Percentiles rank a stretch among this genome's conserved stretches.
Conservation (phyloP, 2,329 filamentous ascomycete genomes). For the Ophiostoma fasciatum region DNA sequence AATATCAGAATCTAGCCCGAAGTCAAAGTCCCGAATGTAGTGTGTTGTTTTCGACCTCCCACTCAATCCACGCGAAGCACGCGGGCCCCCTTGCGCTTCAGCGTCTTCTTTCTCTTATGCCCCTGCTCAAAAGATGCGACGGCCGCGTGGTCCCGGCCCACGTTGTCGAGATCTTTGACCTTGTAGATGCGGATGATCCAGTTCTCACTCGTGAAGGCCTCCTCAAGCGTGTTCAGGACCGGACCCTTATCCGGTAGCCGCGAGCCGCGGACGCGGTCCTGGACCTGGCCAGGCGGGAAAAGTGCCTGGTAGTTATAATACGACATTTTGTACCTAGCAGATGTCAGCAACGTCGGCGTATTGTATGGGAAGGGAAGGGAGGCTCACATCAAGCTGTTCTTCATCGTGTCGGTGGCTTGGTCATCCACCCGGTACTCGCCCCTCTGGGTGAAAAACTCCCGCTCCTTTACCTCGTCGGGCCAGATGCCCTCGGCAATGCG, state of each 20-base stretch:
- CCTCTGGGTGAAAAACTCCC: slow-evolving; percentile 83
- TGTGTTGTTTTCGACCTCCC: no score
- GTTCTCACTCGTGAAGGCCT: slow-evolving; percentile 98
- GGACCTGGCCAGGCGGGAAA: slow-evolving; percentile 81
- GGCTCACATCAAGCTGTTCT: slow-evolving; percentile 94
- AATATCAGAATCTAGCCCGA: no score
- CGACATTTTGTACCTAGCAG: slow-evolving; percentile 93
- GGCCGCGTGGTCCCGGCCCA: slow-evolving; percentile 71
- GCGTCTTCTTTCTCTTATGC: slow-evolving; percentile 67
- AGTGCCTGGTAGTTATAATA: slow-evolving; percentile 95
- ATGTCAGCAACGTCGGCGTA: slow-evolving; percentile 7
- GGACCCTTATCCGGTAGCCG: slow-evolving; percentile 74
- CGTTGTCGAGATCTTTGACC: slow-evolving; percentile 96
- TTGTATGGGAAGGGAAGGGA: not conserved
- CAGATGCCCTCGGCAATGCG: slow-evolving; percentile 97
- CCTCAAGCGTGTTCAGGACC: slow-evolving; percentile 75
- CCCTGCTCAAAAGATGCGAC: slow-evolving; percentile 59
- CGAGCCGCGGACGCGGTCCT: slow-evolving; percentile 74
- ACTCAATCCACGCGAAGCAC: slow-evolving; percentile 53
- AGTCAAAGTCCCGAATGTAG: no score
- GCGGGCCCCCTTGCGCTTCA: slow-evolving; percentile 58
- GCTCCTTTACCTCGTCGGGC: slow-evolving; percentile 98
- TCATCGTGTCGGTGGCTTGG: slow-evolving; percentile 92
- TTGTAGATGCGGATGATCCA: slow-evolving; percentile 99
- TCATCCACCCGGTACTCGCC: slow-evolving; percentile 93